Percentiles rank a stretch among this genome's conserved stretches.
phyloP scores from a whole-genome alignment of 2,329 filamentous ascomycete species.

The Periconia digitata region DNA sequence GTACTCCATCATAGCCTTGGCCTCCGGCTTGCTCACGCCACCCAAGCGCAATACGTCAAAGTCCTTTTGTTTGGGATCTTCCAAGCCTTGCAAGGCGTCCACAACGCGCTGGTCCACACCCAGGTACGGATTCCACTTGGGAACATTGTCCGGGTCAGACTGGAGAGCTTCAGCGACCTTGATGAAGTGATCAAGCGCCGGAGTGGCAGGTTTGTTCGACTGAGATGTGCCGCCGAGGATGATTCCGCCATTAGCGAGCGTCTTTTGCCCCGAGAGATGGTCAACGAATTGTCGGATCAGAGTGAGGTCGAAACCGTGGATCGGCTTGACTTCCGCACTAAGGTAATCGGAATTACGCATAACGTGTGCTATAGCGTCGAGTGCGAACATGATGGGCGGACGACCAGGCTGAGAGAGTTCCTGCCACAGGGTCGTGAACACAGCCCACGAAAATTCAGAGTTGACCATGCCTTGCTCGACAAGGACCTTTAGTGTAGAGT shows the following conservation, averaged over 20 bases:
- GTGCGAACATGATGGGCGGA: conserved; percentile 67
- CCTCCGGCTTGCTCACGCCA: conserved; percentile 73
- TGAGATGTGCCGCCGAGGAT: conserved; percentile 73
- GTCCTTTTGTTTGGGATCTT: conserved; percentile 27
- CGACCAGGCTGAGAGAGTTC: conserved; percentile 67
- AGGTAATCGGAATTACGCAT: conserved; percentile 80
- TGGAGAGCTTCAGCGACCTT: conserved; percentile 51
- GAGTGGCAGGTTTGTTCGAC: conserved; percentile 67
- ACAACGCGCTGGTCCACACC: conserved; percentile 56
- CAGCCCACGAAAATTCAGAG: conserved; percentile 74
- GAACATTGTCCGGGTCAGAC: conserved; percentile 33
- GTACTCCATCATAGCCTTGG: conserved; percentile 84
- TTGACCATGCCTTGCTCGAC: conserved; percentile 70
- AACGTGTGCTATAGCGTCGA: conserved; percentile 80
- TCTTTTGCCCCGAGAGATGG: conserved; percentile 56
- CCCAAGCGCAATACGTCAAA: conserved; percentile 58
- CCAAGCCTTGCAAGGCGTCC: conserved; percentile 46
- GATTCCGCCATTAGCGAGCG: conserved; percentile 72
- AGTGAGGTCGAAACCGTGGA: conserved; percentile 84
- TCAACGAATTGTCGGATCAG: conserved; percentile 75
- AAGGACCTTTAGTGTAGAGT: conserved; percentile 67
- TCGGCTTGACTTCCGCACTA: conserved; percentile 66
- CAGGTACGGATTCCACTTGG: conserved; percentile 55
- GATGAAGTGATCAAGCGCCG: conserved; percentile 70
- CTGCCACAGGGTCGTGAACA: conserved; percentile 78